Evolutionary conservation across 2,329 filamentous ascomycete genomes (phyloP), one percentile per base, ranked within the genome.

Genomic region (Ascochyta koolunga): DNA sequence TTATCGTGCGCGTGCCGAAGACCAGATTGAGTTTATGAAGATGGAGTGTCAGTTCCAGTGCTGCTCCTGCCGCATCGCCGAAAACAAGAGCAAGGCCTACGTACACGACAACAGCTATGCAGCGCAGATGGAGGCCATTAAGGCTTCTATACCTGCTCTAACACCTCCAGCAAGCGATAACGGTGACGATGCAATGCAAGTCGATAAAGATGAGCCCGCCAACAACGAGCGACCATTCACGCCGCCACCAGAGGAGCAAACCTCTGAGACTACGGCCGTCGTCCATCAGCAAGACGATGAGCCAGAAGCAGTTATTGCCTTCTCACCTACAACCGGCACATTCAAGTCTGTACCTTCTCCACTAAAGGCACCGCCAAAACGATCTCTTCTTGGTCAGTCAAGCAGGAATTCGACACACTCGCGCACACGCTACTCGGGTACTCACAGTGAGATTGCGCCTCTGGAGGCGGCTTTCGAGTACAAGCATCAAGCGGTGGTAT

Each of bases 11-110:
- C 83, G 88, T 7, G 88, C 89, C 0, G 80, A 88, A 59, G 89
- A 91, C 56, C 84, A 89, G 67, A 80, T 91, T 41, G 88, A 92
- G 27, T 93, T 91, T 72, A 79, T 93, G 69, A 85, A 90, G 67
- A 83, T 89, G 49, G 89, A 93, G 71, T 91, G 88, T 70, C 81
- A 85, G 43, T 82, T 92, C 60, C 81, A 83, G 40, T 86, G 83
- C 73, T 91, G 89, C 76, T 78, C 82, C 1, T 88, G 86, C 68
- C 82, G 66, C 57, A 71, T 76, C 62, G 71, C 72, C 10, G 70
- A 75, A 59, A 66, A 68, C 41, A 65, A 73, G 39, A 64, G 75
- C 69, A 73, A 71, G 70, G 48, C 71, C 51, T 68, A 77, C 64
- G 64, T 77, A 62, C 62, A 78, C 56, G 68, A 75, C 56, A 61